phyloP scores from a whole-genome alignment of 805 yeast genomes.

The Wickerhamomyces chaumierensis region DNA sequence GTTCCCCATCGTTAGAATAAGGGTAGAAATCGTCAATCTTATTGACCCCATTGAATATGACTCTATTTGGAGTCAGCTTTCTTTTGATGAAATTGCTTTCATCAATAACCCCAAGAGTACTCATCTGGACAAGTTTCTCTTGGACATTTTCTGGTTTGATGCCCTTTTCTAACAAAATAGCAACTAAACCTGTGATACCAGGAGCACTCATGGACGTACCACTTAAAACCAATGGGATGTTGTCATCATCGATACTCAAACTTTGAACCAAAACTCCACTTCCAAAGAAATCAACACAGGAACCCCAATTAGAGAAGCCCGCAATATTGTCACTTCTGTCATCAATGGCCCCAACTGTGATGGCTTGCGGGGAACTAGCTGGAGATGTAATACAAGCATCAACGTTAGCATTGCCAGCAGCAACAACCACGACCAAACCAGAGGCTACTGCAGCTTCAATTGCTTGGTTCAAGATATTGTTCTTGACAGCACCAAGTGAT shows the following conservation, averaged over 20 bases:
- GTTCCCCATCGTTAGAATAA: background rate
- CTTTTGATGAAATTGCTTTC: constrained; percentile 34
- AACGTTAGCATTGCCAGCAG: constrained; percentile 76
- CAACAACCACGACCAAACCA: constrained; percentile 65
- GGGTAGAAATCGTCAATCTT: constrained; percentile 19
- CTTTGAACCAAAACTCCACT: constrained; percentile 66
- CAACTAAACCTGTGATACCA: constrained; percentile 54
- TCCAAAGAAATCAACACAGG: constrained; percentile 81
- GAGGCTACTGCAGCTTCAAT: constrained; percentile 60
- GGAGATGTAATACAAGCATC: constrained; percentile 85
- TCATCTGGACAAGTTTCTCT: constrained; percentile 28
- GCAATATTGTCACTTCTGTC: constrained; percentile 64
- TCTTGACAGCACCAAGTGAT: constrained; percentile 55
- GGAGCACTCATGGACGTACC: constrained; percentile 86
- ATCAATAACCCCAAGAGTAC: constrained; percentile 34
- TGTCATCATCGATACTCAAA: constrained; percentile 25
- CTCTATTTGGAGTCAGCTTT: constrained; percentile 50
- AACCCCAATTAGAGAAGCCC: constrained; percentile 81
- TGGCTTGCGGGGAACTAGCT: constrained; percentile 60
- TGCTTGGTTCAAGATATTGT: constrained; percentile 61
- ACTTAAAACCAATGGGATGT: constrained; percentile 27
- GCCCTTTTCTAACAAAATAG: constrained; percentile 44
- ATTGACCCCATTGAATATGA: constrained; percentile 29
- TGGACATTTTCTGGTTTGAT: constrained; percentile 30
- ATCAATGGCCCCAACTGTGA: constrained; percentile 85